These are phyloP conservation scores for Chlamydomonas urium DNA, from an alignment of 139 green algal genomes.

Conservation along the genomic window DNA sequence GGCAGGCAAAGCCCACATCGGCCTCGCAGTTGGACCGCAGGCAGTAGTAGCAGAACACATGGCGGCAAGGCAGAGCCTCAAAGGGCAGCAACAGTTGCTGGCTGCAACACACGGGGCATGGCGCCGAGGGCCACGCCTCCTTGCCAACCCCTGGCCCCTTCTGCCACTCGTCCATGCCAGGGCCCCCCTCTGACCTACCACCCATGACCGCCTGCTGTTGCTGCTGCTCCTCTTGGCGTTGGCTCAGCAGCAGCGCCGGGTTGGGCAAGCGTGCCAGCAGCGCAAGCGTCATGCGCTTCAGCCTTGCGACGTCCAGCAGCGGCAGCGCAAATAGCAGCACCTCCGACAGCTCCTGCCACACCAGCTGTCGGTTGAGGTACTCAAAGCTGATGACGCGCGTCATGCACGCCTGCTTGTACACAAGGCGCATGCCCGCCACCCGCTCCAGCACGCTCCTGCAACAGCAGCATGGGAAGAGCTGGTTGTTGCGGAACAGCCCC, in stretches of 20 bases:
- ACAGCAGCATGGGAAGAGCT: no score
- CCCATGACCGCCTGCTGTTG: no score
- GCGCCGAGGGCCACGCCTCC: no score
- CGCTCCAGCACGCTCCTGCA: conserved; percentile 76
- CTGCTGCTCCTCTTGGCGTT: no score
- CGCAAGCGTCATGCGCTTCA: conserved; percentile 13
- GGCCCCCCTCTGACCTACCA: no score
- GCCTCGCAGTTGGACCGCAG: conserved; percentile 47
- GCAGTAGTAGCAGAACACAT: conserved; percentile 92
- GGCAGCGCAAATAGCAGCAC: conserved; percentile 83
- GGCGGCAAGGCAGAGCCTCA: conserved; percentile 71
- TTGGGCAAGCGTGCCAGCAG: conserved; percentile 15
- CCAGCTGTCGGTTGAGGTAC: conserved; percentile 91
- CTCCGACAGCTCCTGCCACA: conserved; percentile 83
- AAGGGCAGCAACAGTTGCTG: conserved; percentile 50
- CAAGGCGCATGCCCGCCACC: conserved; percentile 59
- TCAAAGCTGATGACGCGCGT: conserved; percentile 80
- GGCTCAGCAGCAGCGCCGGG: background rate
- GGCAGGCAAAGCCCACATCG: conserved; percentile 38
- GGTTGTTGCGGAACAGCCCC: no score
- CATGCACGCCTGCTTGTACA: conserved; percentile 72
- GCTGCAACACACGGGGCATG: conserved; percentile 52
- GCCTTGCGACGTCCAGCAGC: conserved; percentile 44
- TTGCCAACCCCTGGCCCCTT: no score
- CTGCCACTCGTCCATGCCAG: no score